Percentiles rank a stretch among this genome's conserved stretches.
Conservation (phyloP, 495 filamentous ascomycete genomes). For the Cenococcum geophilum region DNA sequence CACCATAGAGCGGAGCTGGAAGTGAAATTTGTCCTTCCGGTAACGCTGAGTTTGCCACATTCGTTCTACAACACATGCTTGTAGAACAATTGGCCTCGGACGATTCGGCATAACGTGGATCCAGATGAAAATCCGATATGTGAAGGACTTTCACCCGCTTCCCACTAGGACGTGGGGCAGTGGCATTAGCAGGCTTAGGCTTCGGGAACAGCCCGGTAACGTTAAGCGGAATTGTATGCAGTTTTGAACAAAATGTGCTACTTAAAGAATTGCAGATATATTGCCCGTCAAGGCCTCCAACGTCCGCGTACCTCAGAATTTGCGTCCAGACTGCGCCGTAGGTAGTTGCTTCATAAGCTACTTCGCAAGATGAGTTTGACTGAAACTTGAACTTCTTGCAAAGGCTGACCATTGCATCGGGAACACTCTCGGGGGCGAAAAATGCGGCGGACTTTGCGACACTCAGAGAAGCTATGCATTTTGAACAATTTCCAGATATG, state of each 20-base stretch:
- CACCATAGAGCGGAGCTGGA: constrained; percentile 51
- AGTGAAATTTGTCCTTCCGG: constrained; percentile 35
- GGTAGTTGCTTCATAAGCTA: constrained; percentile 42
- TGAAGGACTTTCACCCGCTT: constrained; percentile 54
- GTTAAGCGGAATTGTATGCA: constrained; percentile 43
- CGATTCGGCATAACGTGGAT: constrained; percentile 50
- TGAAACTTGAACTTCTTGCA: constrained; percentile 45
- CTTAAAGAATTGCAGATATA: constrained; percentile 52
- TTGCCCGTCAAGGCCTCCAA: constrained; percentile 50
- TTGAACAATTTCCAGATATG: constrained; percentile 44
- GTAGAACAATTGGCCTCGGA: constrained; percentile 53
- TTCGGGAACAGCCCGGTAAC: constrained; percentile 48
- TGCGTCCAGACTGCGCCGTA: constrained; percentile 55
- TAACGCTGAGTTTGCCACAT: constrained; percentile 38
- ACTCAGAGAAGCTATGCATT: constrained; percentile 48
- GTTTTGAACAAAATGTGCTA: constrained; percentile 46
- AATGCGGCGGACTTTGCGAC: constrained; percentile 47
- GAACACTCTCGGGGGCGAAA: constrained; percentile 45
- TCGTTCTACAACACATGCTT: constrained; percentile 50
- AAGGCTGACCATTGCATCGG: constrained; percentile 46
- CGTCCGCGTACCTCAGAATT: constrained; percentile 49
- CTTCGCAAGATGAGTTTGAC: constrained; percentile 43
- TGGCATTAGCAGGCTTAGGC: constrained; percentile 46
- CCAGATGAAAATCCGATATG: constrained; percentile 56
- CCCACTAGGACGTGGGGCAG: constrained; percentile 44